phyloP scores from a whole-genome alignment of 345 rosid genomes.

The Rhizophora apiculata region DNA sequence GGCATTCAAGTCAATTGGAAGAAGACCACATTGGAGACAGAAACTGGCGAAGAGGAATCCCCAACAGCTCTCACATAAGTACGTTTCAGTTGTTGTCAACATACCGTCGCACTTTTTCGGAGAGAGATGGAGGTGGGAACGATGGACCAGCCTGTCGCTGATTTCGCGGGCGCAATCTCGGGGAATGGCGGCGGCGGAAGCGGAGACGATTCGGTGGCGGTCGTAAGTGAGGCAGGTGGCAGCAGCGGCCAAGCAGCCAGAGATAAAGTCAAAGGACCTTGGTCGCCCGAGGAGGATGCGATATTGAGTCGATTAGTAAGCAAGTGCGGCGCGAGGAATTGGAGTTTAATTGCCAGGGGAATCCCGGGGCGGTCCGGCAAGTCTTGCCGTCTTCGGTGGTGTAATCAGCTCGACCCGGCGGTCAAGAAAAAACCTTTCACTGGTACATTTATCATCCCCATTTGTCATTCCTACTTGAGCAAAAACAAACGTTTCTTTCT shows the following conservation, averaged over 20 bases:
- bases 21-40: neutral
- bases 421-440: constrained; percentile 79
- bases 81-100: neutral
- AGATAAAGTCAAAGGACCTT: constrained; percentile 51
- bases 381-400: constrained; percentile 93
- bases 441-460: constrained; percentile 31
- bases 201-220: constrained; percentile 25
- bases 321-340: constrained; percentile 55
- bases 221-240: constrained; percentile 23
- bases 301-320: constrained; percentile 43
- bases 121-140: constrained; percentile 16
- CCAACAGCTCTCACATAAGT: constrained; percentile 27
- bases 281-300: constrained; percentile 64
- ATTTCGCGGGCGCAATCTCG: neutral
- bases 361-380: constrained; percentile 80
- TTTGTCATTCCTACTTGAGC: neutral
- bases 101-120: constrained; percentile 14
- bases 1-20: neutral
- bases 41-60: neutral
- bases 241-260: constrained; percentile 26
- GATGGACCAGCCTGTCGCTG: no score
- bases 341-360: constrained; percentile 73
- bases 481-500: neutral
- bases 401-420: constrained; percentile 86
- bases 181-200: constrained; percentile 11